Conservation (phyloP, 306 rosid genomes). For the Castanea crenata region DNA sequence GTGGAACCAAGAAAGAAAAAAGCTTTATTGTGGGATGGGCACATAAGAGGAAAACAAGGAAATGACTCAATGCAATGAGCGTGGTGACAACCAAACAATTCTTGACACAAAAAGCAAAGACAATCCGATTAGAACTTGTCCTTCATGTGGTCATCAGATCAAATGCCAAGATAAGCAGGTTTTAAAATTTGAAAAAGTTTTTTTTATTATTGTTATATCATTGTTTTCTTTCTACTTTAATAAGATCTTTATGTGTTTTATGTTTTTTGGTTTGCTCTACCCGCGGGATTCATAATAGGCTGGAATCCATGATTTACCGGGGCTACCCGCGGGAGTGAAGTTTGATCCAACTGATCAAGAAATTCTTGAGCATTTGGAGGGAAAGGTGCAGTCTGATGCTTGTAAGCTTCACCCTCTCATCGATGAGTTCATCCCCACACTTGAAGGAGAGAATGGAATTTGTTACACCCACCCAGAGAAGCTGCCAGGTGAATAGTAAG, state of each 20-base stretch:
- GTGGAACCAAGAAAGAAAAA: constrained; percentile 26
- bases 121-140: constrained; percentile 53
- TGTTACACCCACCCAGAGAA: constrained; percentile 81
- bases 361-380: constrained; percentile 75
- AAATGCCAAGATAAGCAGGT: constrained; percentile 63
- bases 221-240: not conserved
- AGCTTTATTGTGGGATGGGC: constrained; percentile 39
- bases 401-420: constrained; percentile 58
- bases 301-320: constrained; percentile 57
- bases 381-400: constrained; percentile 56
- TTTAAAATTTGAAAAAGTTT: not conserved
- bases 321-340: constrained; percentile 81
- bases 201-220: not conserved
- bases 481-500: constrained; percentile 50
- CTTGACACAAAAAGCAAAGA: constrained; percentile 40
- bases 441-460: constrained; percentile 79
- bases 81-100: constrained; percentile 35
- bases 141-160: constrained; percentile 72
- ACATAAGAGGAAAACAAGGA: constrained; percentile 24
- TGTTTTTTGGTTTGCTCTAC: not conserved
- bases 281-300: no score
- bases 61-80: constrained; percentile 58
- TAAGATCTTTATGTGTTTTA: not conserved
- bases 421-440: constrained; percentile 73
- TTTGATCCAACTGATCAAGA: constrained; percentile 88